Conservation (phyloP, 2,329 filamentous ascomycete genomes). For the Microdochium nivale region DNA sequence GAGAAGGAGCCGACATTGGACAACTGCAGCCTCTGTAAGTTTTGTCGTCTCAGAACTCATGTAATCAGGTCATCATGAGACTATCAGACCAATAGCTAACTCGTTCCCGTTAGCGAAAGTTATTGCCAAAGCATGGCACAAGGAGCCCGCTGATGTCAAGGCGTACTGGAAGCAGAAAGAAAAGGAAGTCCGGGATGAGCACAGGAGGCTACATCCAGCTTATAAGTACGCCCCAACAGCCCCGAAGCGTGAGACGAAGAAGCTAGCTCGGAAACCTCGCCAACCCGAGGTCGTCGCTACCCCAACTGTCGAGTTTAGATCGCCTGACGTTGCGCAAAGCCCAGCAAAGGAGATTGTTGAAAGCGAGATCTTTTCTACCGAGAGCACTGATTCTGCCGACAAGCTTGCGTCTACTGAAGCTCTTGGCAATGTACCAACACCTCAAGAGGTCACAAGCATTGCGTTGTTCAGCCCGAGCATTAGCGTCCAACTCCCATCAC, state of each 20-base stretch:
- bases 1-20: neutral
- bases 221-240: constrained; percentile 29
- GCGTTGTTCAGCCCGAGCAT: no score
- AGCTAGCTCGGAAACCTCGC: neutral
- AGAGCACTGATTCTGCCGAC: no score
- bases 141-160: neutral
- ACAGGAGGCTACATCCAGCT: constrained; percentile 21
- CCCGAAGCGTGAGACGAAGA: constrained; percentile 9
- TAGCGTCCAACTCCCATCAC: no score
- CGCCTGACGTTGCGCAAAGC: no score
- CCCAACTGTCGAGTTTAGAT: neutral
- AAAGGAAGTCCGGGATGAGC: constrained; percentile 5
- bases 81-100: neutral
- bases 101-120: neutral
- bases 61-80: no score
- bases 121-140: neutral
- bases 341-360: no score
- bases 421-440: no score
- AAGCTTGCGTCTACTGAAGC: no score
- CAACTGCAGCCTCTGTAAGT: neutral
- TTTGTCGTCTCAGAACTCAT: neutral
- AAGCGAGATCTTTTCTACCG: no score
- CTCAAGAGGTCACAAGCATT: no score
- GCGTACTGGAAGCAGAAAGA: neutral
- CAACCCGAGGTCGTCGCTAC: no score